Percentiles rank a stretch among this genome's conserved stretches.
Evolutionary conservation across 805 yeast species (phyloP).

Genomic region (Wickerhamomyces bovis): DNA sequence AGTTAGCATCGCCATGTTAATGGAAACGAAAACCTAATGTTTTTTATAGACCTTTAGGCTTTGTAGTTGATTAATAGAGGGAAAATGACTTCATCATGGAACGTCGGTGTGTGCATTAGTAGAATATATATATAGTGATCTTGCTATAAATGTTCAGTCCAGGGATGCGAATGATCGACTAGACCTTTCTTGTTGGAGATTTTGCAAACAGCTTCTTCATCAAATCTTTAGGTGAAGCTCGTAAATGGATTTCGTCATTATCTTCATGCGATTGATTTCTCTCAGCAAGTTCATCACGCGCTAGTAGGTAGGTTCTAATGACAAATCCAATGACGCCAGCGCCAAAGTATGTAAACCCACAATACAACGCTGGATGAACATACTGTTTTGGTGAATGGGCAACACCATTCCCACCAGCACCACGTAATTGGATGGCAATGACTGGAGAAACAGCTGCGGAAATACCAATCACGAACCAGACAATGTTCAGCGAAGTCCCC

Average conservation of each 20-base stretch:
- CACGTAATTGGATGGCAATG: conserved; percentile 48
- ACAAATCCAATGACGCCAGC: conserved; percentile 38
- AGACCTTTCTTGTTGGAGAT: conserved; percentile 6
- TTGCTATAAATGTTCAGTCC: too few species aligned
- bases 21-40: background rate
- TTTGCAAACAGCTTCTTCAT: conserved; percentile 1
- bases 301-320: conserved; percentile 49
- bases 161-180: background rate
- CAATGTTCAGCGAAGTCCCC: conserved; percentile 43
- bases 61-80: too few species aligned
- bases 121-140: too few species aligned
- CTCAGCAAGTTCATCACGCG: conserved; percentile 36
- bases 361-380: conserved; percentile 47
- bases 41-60: background rate
- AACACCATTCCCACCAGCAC: conserved; percentile 8
- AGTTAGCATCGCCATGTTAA: background rate
- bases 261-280: conserved; percentile 23
- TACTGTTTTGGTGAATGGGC: conserved; percentile 40
- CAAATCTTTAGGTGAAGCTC: conserved; percentile 5
- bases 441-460: conserved; percentile 52
- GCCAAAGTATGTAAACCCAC: conserved; percentile 46
- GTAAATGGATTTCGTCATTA: conserved; percentile 19
- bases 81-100: too few species aligned
- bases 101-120: too few species aligned
- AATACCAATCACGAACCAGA: conserved; percentile 46